Evolutionary conservation across 2,329 filamentous ascomycete genomes (phyloP).

Genomic region (Botrytis fragariae): DNA sequence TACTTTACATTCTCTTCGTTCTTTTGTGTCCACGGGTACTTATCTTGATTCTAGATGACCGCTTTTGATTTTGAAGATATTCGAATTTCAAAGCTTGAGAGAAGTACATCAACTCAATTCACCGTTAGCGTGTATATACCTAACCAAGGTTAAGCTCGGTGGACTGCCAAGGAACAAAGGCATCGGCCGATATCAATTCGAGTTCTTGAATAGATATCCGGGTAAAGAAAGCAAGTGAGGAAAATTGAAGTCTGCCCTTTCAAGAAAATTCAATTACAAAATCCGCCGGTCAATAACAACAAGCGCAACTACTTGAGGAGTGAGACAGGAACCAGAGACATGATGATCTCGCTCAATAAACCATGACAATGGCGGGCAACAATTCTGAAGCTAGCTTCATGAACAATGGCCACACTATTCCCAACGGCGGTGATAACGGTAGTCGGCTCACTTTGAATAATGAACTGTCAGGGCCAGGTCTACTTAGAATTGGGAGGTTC

Average conservation of each 20-base stretch:
- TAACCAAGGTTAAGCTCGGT: not conserved
- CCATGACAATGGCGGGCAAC: slow-evolving; percentile 7
- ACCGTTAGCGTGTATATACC: not conserved
- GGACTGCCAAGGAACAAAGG: slow-evolving; percentile 1
- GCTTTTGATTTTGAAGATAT: not conserved
- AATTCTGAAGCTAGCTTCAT: not conserved
- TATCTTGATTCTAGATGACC: too few species aligned
- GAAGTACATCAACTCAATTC: not conserved
- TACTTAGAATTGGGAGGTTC: slow-evolving; percentile 34
- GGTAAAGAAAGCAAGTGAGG: not conserved
- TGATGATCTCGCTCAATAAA: not conserved
- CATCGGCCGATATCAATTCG: not conserved
- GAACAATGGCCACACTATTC: not conserved
- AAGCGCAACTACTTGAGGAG: not conserved
- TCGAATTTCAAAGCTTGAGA: not conserved
- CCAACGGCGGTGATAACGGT: not conserved
- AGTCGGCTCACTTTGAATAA: not conserved
- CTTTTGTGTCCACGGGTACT: not conserved
- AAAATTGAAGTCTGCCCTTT: not conserved
- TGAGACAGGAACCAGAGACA: not conserved
- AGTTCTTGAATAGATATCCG: not conserved
- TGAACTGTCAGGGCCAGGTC: slow-evolving; percentile 19
- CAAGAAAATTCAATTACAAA: not conserved
- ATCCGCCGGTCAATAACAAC: not conserved
- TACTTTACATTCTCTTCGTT: not conserved